Evolutionary conservation across 306 rosid genomes (phyloP).

Genomic region (Lablab purpureus): DNA sequence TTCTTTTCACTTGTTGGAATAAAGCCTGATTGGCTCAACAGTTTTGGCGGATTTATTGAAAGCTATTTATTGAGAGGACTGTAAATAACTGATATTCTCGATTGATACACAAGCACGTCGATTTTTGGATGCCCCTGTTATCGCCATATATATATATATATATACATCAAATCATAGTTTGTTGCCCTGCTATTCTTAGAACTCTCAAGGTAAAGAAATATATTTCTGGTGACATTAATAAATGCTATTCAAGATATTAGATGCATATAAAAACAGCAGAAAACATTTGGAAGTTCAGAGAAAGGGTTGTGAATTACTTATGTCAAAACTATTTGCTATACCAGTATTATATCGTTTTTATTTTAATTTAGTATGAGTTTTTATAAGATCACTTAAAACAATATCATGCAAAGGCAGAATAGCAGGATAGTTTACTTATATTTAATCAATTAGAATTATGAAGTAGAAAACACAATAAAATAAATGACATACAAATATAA

Average conservation of each 20-base stretch:
- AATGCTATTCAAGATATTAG: too few relatives aligned
- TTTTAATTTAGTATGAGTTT: too few relatives aligned
- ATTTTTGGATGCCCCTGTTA: neutral
- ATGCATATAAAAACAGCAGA: too few relatives aligned
- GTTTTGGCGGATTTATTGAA: conserved; percentile 20
- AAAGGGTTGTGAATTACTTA: neutral
- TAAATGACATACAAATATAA: too few relatives aligned
- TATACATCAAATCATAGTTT: neutral
- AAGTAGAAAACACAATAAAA: too few relatives aligned
- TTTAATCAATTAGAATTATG: too few relatives aligned
- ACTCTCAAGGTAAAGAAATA: neutral
- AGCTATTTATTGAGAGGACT: conserved; percentile 29
- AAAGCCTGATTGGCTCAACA: neutral
- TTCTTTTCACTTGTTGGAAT: conserved; percentile 30
- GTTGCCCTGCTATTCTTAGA: neutral
- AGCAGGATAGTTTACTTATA: too few relatives aligned
- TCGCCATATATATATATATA: neutral
- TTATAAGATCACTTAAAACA: too few relatives aligned
- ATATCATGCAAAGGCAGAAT: too few relatives aligned
- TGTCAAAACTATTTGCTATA: neutral
- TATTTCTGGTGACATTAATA: neutral
- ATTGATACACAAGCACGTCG: neutral
- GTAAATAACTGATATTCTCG: conserved; percentile 9
- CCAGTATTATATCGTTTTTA: neutral
- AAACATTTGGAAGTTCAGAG: neutral